Base-by-base conservation (phyloP, 148 eudicot genomes). In the Nepenthes gracilis region DNA sequence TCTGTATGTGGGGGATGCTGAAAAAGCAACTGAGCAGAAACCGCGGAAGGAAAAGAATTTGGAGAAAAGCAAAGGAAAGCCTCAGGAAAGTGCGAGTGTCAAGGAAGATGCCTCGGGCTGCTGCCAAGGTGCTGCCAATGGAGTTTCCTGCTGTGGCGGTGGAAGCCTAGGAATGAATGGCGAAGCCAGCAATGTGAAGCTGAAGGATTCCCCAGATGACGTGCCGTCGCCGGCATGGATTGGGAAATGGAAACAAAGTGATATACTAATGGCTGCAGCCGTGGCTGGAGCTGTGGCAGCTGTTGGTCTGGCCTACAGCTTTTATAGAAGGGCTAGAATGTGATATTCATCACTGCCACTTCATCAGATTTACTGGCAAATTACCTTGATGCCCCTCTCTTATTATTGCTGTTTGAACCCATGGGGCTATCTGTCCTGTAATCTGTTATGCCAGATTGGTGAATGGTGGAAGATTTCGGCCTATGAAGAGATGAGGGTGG, bases 81-180 rank as follows among this genome's bases (percentile, higher is more conserved):
- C 73, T 33, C 61, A 49, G 63, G 85, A 62, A 62, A 67, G 32
- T 68, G 77, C 14, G 51, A 62, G n/a, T 14, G 68, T 62, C 60
- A 66, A 73, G 56, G 83, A 72, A 70, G 75, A 59, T 64, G 58
- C 36, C 15, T 43, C 71, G 12, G 64, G 83, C 81, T 92, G 97
- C 69, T 92, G 97, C 75, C 96, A 88, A 80, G 96, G 90, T 74
- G 59, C 88, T 74, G 59, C 59, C 37, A 80, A 72, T 62, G 94
- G 77, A 36, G 72, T 81, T 68, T 79, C 93, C 4, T 85, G 94
- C 68, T 88, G 93, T 72, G 63, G 75, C 68, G 84, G 83, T 58
- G 79, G 49, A 57, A 63, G 48, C 57, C 43, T 73, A 35, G 90
- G 64, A 54, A 70, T 54, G 56, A 81, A 78, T 53, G 82, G 73